Conservation (phyloP, 495 filamentous ascomycete genomes). For the Evernia prunastri region DNA sequence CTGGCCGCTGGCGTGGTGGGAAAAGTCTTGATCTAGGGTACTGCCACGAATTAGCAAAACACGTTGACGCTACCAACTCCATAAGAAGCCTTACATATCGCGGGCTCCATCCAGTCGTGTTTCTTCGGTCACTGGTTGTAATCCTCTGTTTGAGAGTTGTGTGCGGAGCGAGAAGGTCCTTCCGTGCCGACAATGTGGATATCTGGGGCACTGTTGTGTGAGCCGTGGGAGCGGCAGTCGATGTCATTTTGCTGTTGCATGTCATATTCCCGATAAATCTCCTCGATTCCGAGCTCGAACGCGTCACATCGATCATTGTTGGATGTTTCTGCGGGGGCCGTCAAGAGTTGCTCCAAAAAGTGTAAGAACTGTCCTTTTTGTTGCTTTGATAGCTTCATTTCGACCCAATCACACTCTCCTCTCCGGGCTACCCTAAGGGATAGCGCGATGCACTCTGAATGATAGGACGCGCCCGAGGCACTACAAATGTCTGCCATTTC, state of each 20-base stretch:
- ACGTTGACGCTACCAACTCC: not conserved
- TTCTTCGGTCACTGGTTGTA: not conserved
- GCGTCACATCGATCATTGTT: too few species aligned
- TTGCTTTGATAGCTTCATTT: not conserved
- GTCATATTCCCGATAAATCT: not conserved
- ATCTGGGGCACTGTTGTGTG: not conserved
- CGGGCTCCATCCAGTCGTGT: not conserved
- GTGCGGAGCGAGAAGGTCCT: not conserved
- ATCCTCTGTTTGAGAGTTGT: not conserved
- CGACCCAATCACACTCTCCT: not conserved
- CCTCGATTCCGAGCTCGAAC: too few species aligned
- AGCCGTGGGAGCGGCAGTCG: not conserved
- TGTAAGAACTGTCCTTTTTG: not conserved
- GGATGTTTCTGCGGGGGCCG: not conserved
- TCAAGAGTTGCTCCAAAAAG: not conserved
- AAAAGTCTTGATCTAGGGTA: not conserved
- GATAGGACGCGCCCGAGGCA: not conserved
- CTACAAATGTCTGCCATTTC: not conserved
- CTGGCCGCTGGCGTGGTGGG: not conserved
- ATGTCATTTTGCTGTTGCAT: not conserved
- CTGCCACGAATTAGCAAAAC: not conserved
- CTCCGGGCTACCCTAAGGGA: too few species aligned
- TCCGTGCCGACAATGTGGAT: not conserved
- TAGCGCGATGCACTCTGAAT: not conserved
- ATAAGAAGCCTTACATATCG: not conserved